Conservation (phyloP, 345 rosid species). For the Bruguiera parviflora region DNA sequence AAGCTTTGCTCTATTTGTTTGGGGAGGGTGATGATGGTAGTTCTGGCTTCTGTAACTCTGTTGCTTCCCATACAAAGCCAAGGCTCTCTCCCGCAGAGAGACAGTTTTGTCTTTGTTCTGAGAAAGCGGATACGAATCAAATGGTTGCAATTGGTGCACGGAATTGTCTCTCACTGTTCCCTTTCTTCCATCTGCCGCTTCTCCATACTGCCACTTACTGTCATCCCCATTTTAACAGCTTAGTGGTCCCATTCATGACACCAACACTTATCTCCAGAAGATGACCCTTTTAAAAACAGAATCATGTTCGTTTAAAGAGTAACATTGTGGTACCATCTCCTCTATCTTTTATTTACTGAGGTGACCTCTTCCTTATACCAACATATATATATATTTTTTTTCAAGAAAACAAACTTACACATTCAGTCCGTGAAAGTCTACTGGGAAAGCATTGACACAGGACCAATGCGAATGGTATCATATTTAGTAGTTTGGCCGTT, state of each 20-base stretch:
- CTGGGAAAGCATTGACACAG: too few species aligned
- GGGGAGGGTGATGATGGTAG: constrained; percentile 24
- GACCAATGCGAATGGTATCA: too few species aligned
- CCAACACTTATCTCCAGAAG: not conserved
- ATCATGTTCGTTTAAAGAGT: too few species aligned
- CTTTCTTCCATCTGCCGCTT: constrained; percentile 15
- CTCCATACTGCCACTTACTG: not conserved
- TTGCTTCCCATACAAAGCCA: constrained; percentile 24
- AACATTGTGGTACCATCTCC: too few species aligned
- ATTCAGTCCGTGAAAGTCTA: too few species aligned
- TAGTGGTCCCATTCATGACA: constrained; percentile 4
- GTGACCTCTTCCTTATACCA: too few species aligned
- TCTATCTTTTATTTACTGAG: too few species aligned
- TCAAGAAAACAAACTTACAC: too few species aligned
- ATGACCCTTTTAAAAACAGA: constrained; percentile 12
- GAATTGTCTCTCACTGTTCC: constrained; percentile 37
- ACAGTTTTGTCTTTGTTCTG: constrained; percentile 42
- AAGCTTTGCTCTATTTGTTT: constrained; percentile 13
- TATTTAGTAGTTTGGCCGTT: not conserved
- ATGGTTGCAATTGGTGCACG: constrained; percentile 59
- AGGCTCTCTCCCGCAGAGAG: constrained; percentile 42
- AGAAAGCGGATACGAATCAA: constrained; percentile 44
- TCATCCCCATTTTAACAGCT: not conserved
- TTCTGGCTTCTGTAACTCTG: constrained; percentile 17
- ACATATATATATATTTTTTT: too few species aligned